Conservation (phyloP, 768 basidiomycete genomes). For the Rhodotorula kratochvilovae region DNA sequence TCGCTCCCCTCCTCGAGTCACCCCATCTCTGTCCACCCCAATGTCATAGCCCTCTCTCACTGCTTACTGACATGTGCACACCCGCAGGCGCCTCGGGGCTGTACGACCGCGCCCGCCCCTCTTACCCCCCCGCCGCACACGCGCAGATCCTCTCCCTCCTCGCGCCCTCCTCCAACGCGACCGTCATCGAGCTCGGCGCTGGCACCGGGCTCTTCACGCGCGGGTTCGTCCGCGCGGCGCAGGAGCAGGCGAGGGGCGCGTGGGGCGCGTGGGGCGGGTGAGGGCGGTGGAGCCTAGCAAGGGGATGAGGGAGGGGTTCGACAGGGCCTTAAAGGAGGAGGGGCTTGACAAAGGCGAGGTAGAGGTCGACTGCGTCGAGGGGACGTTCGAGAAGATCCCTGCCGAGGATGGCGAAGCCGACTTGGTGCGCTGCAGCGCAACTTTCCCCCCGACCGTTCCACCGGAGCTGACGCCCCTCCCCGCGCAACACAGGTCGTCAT, state of each 20-base stretch:
- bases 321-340: constrained; percentile 46
- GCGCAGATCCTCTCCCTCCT: constrained; percentile 58
- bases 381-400: constrained; percentile 65
- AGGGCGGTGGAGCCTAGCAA: constrained; percentile 72
- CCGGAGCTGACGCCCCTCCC: constrained; percentile 50
- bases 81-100: constrained; percentile 26
- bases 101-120: constrained; percentile 64
- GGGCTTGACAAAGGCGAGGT: not conserved
- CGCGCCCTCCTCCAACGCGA: constrained; percentile 39
- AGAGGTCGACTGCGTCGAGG: constrained; percentile 57
- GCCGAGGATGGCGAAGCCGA: constrained; percentile 68
- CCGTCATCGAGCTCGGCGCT: constrained; percentile 45
- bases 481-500: constrained; percentile 15
- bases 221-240: constrained; percentile 49
- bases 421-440: constrained; percentile 55
- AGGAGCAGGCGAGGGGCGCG: not conserved
- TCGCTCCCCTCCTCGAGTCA: not conserved
- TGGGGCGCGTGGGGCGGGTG: constrained; percentile 48
- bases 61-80: too few relatives aligned
- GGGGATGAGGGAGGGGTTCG: constrained; percentile 77
- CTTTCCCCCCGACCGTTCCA: too few relatives aligned
- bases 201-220: constrained; percentile 40
- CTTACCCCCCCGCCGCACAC: constrained; percentile 67
- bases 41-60: too few relatives aligned
- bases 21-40: too few relatives aligned